Conservation (phyloP, 345 rosid genomes). For the Jatropha curcas region DNA sequence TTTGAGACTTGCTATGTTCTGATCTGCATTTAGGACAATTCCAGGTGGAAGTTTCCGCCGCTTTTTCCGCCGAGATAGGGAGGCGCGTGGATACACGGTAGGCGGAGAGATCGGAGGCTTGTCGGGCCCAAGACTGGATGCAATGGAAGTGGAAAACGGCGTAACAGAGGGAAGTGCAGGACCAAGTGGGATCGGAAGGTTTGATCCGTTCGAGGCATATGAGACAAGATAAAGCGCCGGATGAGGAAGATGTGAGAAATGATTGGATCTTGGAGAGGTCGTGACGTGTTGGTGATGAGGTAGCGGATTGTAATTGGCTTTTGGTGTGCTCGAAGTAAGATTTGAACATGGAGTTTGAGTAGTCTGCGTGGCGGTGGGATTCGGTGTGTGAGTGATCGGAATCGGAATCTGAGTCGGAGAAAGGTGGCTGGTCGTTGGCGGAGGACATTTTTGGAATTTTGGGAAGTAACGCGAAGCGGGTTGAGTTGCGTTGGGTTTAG, state of each 20-base stretch:
- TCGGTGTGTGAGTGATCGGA: neutral
- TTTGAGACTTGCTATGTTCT: slow-evolving; percentile 47
- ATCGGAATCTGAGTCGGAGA: neutral
- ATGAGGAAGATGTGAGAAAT: slow-evolving; percentile 75
- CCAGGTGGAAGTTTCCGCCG: slow-evolving; percentile 60
- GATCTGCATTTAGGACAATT: slow-evolving; percentile 90
- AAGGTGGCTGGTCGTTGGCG: neutral
- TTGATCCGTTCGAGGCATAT: slow-evolving; percentile 86
- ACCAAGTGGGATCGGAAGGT: slow-evolving; percentile 84
- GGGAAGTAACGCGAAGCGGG: neutral
- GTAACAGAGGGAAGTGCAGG: slow-evolving; percentile 76
- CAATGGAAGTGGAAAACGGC: slow-evolving; percentile 81
- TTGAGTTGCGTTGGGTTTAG: neutral
- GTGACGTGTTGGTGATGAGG: slow-evolving; percentile 40
- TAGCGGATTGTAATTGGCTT: slow-evolving; percentile 34
- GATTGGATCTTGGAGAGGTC: slow-evolving; percentile 89
- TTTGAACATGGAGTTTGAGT: slow-evolving; percentile 74
- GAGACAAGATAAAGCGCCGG: slow-evolving; percentile 84
- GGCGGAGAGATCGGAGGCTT: slow-evolving; percentile 65
- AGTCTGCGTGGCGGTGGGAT: slow-evolving; percentile 40
- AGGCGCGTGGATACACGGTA: slow-evolving; percentile 65
- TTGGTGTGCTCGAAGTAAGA: slow-evolving; percentile 63
- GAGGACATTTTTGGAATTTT: neutral
- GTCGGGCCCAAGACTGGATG: slow-evolving; percentile 93
- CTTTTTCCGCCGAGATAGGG: slow-evolving; percentile 48